Evolutionary conservation across 2,329 filamentous ascomycete genomes (phyloP).

Genomic region (Drechslerella dactyloides): DNA sequence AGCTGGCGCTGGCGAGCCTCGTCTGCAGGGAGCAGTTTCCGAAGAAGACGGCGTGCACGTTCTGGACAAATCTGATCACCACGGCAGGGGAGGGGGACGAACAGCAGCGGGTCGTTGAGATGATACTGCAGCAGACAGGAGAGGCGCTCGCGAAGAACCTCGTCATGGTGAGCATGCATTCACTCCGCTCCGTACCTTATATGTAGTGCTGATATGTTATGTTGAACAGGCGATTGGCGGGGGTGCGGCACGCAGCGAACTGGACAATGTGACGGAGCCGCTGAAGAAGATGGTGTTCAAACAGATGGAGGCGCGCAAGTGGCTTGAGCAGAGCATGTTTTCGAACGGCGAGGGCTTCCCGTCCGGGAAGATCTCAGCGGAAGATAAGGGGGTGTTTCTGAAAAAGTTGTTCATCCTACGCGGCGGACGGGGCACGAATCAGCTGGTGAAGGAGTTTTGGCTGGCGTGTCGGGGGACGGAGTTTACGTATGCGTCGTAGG

Average conservation of each 20-base stretch:
- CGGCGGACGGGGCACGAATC: conserved; percentile 69
- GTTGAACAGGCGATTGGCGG: conserved; percentile 68
- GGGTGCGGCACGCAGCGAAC: conserved; percentile 71
- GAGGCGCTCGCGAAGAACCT: conserved; percentile 54
- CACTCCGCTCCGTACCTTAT: neutral
- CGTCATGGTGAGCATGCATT: conserved; percentile 49
- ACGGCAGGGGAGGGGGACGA: conserved; percentile 62
- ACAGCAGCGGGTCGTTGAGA: conserved; percentile 58
- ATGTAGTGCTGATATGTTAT: neutral
- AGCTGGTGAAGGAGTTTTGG: conserved; percentile 75
- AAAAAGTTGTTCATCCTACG: conserved; percentile 72
- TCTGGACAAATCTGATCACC: conserved; percentile 68
- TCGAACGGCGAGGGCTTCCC: conserved; percentile 64
- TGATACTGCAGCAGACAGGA: conserved; percentile 54
- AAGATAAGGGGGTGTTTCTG: conserved; percentile 70
- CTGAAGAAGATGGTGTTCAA: conserved; percentile 71
- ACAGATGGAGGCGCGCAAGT: conserved; percentile 65
- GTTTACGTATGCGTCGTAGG: conserved; percentile 55
- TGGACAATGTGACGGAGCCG: conserved; percentile 73
- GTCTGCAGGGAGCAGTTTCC: conserved; percentile 75
- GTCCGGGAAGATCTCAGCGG: conserved; percentile 65
- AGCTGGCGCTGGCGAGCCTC: conserved; percentile 74
- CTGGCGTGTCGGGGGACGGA: conserved; percentile 66
- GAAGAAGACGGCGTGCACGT: conserved; percentile 74
- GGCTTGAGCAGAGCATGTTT: conserved; percentile 69